Conservation (phyloP, 2,329 filamentous ascomycete genomes). For the Colletotrichum sp. region DNA sequence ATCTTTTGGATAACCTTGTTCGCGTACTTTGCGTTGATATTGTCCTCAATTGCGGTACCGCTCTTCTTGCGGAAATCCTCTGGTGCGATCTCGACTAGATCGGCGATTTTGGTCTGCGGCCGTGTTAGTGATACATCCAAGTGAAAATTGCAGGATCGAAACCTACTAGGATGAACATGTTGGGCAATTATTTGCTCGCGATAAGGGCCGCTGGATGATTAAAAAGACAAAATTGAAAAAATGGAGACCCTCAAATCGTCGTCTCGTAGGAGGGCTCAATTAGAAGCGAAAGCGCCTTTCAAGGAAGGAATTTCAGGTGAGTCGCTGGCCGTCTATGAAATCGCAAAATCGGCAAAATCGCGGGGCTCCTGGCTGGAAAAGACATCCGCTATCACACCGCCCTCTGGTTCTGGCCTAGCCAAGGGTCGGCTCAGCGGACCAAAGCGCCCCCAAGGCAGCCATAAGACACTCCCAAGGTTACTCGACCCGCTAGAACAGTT, state of each 20-base stretch:
- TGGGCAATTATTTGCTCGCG: not conserved
- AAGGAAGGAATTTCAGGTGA: not conserved
- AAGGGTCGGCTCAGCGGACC: not conserved
- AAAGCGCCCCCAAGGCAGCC: not conserved
- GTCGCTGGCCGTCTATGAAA: not conserved
- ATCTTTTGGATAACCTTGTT: slow-evolving; percentile 96
- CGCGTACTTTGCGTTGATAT: slow-evolving; percentile 95
- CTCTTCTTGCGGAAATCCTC: slow-evolving; percentile 87
- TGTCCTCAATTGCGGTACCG: slow-evolving; percentile 87
- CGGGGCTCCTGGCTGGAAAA: not conserved
- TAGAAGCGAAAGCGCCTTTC: not conserved
- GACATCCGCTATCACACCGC: not conserved
- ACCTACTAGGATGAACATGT: slow-evolving; percentile 58
- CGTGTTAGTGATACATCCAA: slow-evolving; percentile 11
- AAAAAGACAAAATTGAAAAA: not conserved
- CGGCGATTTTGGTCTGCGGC: slow-evolving; percentile 84
- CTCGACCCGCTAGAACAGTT: slow-evolving; percentile 7
- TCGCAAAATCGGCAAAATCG: slow-evolving; percentile 12
- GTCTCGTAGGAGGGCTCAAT: not conserved
- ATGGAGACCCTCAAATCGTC: not conserved
- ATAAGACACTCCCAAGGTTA: not conserved
- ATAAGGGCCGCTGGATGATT: not conserved
- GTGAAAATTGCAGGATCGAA: not conserved
- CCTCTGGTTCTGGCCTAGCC: not conserved
- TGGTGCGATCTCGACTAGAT: slow-evolving; percentile 91